These are phyloP conservation scores for Jaenimonas drosophilae DNA, from an alignment of 208 protist species.

Conservation along the genomic window DNA sequence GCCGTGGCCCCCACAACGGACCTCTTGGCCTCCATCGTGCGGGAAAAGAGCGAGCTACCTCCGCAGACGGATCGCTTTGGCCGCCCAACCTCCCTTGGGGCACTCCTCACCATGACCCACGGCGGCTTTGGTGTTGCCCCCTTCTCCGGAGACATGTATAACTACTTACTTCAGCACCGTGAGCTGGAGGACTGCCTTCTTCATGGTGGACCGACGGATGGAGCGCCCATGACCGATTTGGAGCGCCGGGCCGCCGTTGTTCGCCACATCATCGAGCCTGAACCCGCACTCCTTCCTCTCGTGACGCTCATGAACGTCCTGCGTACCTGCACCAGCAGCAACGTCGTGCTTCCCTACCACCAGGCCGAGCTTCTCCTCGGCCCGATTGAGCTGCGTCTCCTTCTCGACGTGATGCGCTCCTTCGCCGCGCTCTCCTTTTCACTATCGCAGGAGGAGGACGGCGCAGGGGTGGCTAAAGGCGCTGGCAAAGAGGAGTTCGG, in stretches of 20 bases:
- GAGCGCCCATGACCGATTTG: background rate
- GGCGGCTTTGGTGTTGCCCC: slow-evolving; percentile 37
- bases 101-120: slow-evolving; percentile 21
- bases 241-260: background rate
- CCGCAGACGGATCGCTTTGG: too few species aligned
- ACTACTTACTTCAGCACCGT: slow-evolving; percentile 5
- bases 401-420: slow-evolving; percentile 26
- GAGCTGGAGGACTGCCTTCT: slow-evolving; percentile 2
- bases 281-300: slow-evolving; percentile 24
- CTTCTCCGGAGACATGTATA: slow-evolving; percentile 12
- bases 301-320: slow-evolving; percentile 19
- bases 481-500: background rate
- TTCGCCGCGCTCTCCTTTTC: slow-evolving; percentile 21
- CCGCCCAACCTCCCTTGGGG: slow-evolving; percentile 15
- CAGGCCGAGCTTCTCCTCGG: slow-evolving; percentile 8
- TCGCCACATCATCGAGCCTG: slow-evolving; percentile 14
- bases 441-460: slow-evolving; percentile 7
- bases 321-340: slow-evolving; percentile 11
- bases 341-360: slow-evolving; percentile 11
- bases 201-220: background rate
- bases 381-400: slow-evolving; percentile 17
- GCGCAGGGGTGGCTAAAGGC: background rate
- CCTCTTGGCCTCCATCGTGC: too few species aligned
- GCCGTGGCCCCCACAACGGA: too few species aligned
- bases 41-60: too few species aligned